These are phyloP conservation scores for Pyricularia grisea DNA, from an alignment of 2,329 filamentous ascomycete genomes.

Conservation along the genomic window DNA sequence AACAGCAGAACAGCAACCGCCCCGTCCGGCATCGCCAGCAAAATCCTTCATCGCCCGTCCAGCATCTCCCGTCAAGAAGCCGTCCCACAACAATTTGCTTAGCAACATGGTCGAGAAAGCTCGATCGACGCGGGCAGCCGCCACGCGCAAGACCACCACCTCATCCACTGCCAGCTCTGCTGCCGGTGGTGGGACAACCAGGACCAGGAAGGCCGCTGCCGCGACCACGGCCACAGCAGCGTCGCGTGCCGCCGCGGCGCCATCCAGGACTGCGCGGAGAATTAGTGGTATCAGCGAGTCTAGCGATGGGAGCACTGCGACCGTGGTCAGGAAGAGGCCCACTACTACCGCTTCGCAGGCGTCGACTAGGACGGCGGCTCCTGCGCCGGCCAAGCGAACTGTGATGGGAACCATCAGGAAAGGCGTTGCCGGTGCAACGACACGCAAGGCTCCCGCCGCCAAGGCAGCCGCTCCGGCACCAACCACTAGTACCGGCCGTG, in stretches of 20 bases:
- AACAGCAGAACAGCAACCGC: slow-evolving; percentile 18
- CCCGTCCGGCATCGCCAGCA: slow-evolving; percentile 33
- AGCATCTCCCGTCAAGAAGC: slow-evolving; percentile 53
- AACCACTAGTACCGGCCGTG: slow-evolving; percentile 36
- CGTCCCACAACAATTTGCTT: slow-evolving; percentile 34
- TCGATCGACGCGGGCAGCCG: slow-evolving; percentile 41
- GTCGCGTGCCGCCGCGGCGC: slow-evolving; percentile 26
- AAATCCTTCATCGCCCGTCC: slow-evolving; percentile 51
- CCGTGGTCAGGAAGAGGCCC: slow-evolving; percentile 48
- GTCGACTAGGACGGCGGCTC: slow-evolving; percentile 18
- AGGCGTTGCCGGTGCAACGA: slow-evolving; percentile 34
- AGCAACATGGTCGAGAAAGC: slow-evolving; percentile 52
- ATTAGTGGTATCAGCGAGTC: slow-evolving; percentile 52
- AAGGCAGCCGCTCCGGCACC: slow-evolving; percentile 26
- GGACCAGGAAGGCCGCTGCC: slow-evolving; percentile 21
- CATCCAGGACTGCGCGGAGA: slow-evolving; percentile 40
- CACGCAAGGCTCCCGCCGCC: slow-evolving; percentile 38
- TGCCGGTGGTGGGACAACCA: slow-evolving; percentile 21
- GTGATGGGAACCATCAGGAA: slow-evolving; percentile 46
- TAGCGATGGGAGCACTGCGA: slow-evolving; percentile 55
- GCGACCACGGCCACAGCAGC: slow-evolving; percentile 26
- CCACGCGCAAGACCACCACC: slow-evolving; percentile 33
- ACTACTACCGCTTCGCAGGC: slow-evolving; percentile 17
- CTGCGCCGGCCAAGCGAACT: slow-evolving; percentile 37
- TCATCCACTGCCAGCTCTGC: slow-evolving; percentile 33